Evolutionary conservation across 352 stramenopile genomes (phyloP), one percentile per base, ranked within the genome.

Genomic region (Phytophthora sp.): DNA sequence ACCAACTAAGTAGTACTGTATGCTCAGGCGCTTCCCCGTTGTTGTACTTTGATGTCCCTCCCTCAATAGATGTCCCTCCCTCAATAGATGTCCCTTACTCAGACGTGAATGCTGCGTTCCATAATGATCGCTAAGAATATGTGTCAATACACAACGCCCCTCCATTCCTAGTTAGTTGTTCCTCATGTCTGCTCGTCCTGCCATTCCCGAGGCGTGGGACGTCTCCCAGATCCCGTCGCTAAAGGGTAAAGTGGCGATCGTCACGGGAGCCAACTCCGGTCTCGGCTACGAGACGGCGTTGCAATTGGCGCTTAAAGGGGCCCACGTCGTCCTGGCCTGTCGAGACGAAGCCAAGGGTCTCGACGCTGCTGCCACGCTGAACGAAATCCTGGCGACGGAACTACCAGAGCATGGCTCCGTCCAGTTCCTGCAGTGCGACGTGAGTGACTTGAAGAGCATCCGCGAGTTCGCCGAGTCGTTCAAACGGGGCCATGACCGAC

Each of bases 381-480:
- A 38, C 21, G 66, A 63, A 46, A n/a, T 35, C 15, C 11, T 73
- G 13, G 39, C 18, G 2, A 59, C 20, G 5, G 23, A 41, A 18
- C n/a, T n/a, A n/a, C 4, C 31, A 6, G 38, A 54, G 7, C 41
- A 56, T 15, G 62, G 62, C 36, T 62, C 27, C 5, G 72, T 85
- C 6, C 66, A 86, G 50, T 82, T 87, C 39, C 69, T 88, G 54
- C 58, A 69, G 45, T 33, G 89, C 11, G 76, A 86, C 26, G 26
- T 89, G 60, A 64, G 69, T 15, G 61, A 71, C 23, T 38, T 87
- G 11, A 63, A 47, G 12, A 86, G 69, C 38, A 70, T 90, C 4
- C 47, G 30, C 4, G 39, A 18, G 3, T 88, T 90, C 29, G 63
- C 55, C 1, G 38, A 55, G 7, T 63, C 54, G 20, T 77, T 87